These are phyloP conservation scores for Nymphaea colorata DNA, from an alignment of 164 flowering plant species.

Conservation along the genomic window DNA sequence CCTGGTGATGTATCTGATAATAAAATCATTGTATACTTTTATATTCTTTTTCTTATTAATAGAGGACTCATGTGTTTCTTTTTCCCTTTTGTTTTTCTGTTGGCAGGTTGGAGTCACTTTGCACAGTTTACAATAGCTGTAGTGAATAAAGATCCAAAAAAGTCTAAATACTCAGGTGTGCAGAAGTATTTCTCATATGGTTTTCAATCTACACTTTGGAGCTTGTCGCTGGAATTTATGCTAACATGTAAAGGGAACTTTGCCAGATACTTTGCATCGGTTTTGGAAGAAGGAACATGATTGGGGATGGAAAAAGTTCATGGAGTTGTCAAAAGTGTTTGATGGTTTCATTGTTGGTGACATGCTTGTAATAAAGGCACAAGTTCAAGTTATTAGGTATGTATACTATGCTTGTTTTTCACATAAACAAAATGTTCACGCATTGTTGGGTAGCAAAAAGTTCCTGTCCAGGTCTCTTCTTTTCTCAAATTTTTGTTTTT, in stretches of 20 bases:
- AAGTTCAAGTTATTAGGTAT: conserved; percentile 93
- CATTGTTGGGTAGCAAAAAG: too few relatives aligned
- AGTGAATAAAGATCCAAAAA: conserved; percentile 92
- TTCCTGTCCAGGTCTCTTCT: too few relatives aligned
- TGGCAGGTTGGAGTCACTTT: conserved; percentile 95
- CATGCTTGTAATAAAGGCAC: conserved; percentile 86
- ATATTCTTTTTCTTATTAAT: background rate
- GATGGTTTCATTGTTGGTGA: conserved; percentile 91
- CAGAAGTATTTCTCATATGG: background rate
- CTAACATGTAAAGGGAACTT: conserved; percentile 2
- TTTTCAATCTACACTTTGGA: background rate
- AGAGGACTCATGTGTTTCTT: background rate
- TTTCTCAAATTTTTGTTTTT: too few relatives aligned
- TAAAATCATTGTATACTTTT: background rate
- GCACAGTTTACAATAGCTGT: conserved; percentile 96
- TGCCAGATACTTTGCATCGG: conserved; percentile 81
- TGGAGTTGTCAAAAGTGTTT: conserved; percentile 80
- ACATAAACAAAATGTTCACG: too few relatives aligned
- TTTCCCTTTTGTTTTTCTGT: conserved; percentile 4
- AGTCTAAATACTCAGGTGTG: conserved; percentile 89
- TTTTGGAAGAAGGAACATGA: conserved; percentile 98
- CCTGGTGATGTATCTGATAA: conserved; percentile 49
- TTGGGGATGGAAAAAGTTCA: conserved; percentile 99
- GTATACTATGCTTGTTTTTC: background rate
- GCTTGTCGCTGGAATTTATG: background rate